Evolutionary conservation across 2,329 filamentous ascomycete genomes (phyloP), one percentile per base, ranked within the genome.

Genomic region (Hypoxylon sp.): DNA sequence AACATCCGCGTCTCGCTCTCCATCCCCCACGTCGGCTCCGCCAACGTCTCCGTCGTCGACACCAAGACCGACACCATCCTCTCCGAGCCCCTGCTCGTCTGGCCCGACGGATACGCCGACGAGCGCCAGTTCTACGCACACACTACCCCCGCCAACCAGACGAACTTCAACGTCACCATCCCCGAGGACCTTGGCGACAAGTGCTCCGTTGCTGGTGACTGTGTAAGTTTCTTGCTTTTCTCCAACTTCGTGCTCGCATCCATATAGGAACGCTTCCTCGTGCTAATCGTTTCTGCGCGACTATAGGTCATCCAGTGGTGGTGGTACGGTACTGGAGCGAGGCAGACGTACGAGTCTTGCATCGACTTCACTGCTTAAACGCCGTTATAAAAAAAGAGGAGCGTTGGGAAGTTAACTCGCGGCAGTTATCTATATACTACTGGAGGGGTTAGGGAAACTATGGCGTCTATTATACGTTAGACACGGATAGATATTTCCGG

Each of bases 41-140:
- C 79, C 63, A 82, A 82, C 61, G 79, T 81, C 51, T 78, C 75
- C 37, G 72, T 81, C 48, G 78, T 81, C 56, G 77, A 81, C 55
- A 79, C 78, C 13, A 67, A 72, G 41, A 73, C 70, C 58, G 78
- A 78, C 65, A 55, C 68, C n/a, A 68, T 77, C 60, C 66, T 78
- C 43, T 72, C 75, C 17, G 27, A 54, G 2, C 72, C 73, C 3
- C 66, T 78, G 38, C 52, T 70, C 21, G 37, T 1, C 53, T 71
- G 69, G 68, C 63, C 63, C 13, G 49, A 58, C 10, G 69, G 70
- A 4, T 71, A 72, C 38, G 70, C 70, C 29, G 69, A 69, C 33
- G 69, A 70, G 66, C 51, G 49, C 52, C 56, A 63, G 54, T 70
- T 68, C 58, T 70, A 71, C 59, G 60, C 60, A 46, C 55, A 65